Percentiles rank a stretch among this genome's conserved stretches.
Evolutionary conservation across 495 filamentous ascomycete genomes (phyloP).

Genomic region (Umbilicaria muhlenbergii): DNA sequence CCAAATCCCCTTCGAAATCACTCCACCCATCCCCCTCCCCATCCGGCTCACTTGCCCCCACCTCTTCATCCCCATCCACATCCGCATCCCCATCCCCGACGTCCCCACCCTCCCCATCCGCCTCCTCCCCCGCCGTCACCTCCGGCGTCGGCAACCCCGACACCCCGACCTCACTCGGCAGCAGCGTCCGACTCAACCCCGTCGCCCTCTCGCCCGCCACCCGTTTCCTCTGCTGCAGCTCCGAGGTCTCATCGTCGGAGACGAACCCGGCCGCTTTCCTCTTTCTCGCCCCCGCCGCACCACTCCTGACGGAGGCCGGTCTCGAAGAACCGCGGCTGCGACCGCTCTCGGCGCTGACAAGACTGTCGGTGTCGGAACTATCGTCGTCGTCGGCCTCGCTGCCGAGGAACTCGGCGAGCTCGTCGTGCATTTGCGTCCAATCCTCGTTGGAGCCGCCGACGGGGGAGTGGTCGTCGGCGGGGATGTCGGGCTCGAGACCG

Average conservation of each 20-base stretch:
- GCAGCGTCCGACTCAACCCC: constrained; percentile 8
- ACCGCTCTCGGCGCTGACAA: constrained; percentile 4
- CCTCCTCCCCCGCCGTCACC: constrained; percentile 35
- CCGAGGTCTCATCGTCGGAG: constrained; percentile 19
- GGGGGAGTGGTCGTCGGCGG: constrained; percentile 32
- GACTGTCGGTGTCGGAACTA: constrained; percentile 16
- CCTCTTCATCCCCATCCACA: constrained; percentile 10
- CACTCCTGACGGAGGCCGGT: constrained; percentile 6
- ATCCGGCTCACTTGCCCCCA: neutral
- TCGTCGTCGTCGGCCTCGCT: constrained; percentile 42
- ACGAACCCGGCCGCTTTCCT: constrained; percentile 24
- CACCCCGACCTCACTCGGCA: constrained; percentile 18
- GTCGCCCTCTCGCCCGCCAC: constrained; percentile 21
- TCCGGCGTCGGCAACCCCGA: constrained; percentile 33
- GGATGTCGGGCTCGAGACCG: constrained; percentile 29
- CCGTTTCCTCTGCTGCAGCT: constrained; percentile 15
- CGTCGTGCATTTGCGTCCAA: constrained; percentile 51
- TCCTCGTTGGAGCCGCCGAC: constrained; percentile 40
- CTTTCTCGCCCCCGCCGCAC: constrained; percentile 22
- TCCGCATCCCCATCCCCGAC: constrained; percentile 6
- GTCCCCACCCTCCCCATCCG: constrained; percentile 17
- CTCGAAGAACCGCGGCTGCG: neutral
- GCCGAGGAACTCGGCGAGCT: constrained; percentile 63
- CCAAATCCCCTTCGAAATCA: constrained; percentile 9
- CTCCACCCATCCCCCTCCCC: constrained; percentile 12